Conservation (phyloP, 306 rosid species). For the Ziziphus jujuba region DNA sequence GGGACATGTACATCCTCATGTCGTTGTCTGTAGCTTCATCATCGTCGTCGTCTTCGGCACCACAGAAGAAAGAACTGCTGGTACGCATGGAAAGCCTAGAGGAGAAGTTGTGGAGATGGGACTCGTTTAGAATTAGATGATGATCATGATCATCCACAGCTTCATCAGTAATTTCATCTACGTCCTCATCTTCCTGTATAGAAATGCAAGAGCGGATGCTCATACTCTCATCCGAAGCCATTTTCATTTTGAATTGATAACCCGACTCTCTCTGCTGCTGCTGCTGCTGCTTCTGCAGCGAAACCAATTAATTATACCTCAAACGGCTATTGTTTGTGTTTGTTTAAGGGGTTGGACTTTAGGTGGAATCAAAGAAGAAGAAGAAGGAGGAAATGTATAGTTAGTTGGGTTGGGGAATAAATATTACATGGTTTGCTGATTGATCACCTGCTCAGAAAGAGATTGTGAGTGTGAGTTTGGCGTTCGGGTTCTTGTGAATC, state of each 20-base stretch:
- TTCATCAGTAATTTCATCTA: slow-evolving; percentile 27
- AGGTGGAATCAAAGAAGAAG: not conserved
- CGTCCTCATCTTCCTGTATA: slow-evolving; percentile 42
- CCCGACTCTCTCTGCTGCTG: too few relatives aligned
- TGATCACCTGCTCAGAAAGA: too few relatives aligned
- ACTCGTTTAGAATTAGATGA: too few relatives aligned
- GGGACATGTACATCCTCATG: slow-evolving; percentile 40
- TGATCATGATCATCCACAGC: slow-evolving; percentile 25
- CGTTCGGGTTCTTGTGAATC: slow-evolving; percentile 29
- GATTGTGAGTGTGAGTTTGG: slow-evolving; percentile 2
- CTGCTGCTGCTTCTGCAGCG: too few relatives aligned
- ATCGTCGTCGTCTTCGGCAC: slow-evolving; percentile 23
- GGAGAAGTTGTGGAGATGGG: slow-evolving; percentile 49
- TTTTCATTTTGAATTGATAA: not conserved
- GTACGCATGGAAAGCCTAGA: slow-evolving; percentile 72
- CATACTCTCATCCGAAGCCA: slow-evolving; percentile 62
- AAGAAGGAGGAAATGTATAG: not conserved
- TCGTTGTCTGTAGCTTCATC: slow-evolving; percentile 18
- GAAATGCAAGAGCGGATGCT: slow-evolving; percentile 32
- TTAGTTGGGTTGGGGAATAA: not conserved
- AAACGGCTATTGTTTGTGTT: not conserved
- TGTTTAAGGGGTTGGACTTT: not conserved
- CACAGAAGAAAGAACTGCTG: slow-evolving; percentile 37
- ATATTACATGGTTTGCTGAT: not conserved
- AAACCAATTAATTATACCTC: too few relatives aligned